Evolutionary conservation across 1,284 basidiomycete species (phyloP), one percentile per base, ranked within the genome.

Genomic region (Ganoderma resinaceum): DNA sequence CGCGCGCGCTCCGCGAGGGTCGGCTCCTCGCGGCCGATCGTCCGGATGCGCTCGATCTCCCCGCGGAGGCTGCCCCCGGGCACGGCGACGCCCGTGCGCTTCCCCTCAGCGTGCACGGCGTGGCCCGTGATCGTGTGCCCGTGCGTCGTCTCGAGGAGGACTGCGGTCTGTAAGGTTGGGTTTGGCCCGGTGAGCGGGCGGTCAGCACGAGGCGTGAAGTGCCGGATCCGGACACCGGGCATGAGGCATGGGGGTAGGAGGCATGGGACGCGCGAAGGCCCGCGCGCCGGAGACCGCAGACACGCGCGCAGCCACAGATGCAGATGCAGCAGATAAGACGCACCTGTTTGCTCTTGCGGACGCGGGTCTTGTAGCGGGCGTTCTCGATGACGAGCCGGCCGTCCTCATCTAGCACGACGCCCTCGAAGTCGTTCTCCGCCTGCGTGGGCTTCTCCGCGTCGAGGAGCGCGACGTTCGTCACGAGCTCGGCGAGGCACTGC

Each of bases 401-500:
- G 31, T 67, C 68, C 20, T 61, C 55, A 46, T 63, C 60, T 3
- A 63, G 55, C 33, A 73, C 69, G 1, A 75, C 62, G 6, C 63
- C 52, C 6, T 66, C 64, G 31, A 79, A 72, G 49, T 79, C 78
- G 66, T 77, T 78, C 61, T 76, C 75, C 23, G 72, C 63, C 29
- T 65, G 66, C 1, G 71, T 76, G 3, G 79, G 79, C 59, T 76
- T 76, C 61, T 76, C 46, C 0, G 72, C 73, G 38, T 74, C 68
- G 1, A 78, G 61, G 1, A 73, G 72, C 40, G 74, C 74, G 33
- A 72, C 67, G 61, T 74, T 72, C 42, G 73, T 70, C 12, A 76
- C 35, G 14, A 74, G 70, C 35, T 72, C 75, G 0, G 70, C 61
- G 6, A 78, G 65, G 18, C 72, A 66, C 12, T 3, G 43, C 3